Evolutionary conservation across 495 filamentous ascomycete species (phyloP), one percentile per base, ranked within the genome.

Genomic region (Penicillium taxi): DNA sequence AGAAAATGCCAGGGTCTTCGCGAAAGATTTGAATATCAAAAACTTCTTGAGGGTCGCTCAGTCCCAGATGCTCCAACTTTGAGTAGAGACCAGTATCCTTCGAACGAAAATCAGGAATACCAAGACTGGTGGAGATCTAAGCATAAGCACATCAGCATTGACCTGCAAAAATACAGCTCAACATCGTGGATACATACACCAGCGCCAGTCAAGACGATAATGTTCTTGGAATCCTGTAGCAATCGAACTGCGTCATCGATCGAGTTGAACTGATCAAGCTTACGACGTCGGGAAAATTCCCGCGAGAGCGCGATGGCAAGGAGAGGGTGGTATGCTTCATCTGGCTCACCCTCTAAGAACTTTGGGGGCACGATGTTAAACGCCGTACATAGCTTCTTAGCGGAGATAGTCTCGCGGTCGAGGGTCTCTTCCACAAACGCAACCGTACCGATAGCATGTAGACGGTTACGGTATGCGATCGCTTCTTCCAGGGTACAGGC

Each of bases 131-230:
- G 6, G 78, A 81, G 33, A 96, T 95, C 77, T 81, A 41, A 18
- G 16, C 2, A 35, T 7, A 6, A 27, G 29, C n/a, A n/a, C n/a
- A n/a, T n/a, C n/a, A n/a, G n/a, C n/a, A n/a, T n/a, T n/a, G n/a
- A n/a, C n/a, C n/a, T n/a, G n/a, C n/a, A n/a, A n/a, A n/a, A n/a
- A n/a, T n/a, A n/a, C n/a, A n/a, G n/a, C n/a, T n/a, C n/a, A n/a
- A n/a, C n/a, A n/a, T n/a, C n/a, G n/a, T n/a, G n/a, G 17, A 21
- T 15, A 59, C 62, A 37, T 66, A 83, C 79, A 26, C 91, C 91
- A 15, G 91, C 91, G 42, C 91, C 91, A 5, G 91, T 96, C 28
- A 98, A 70, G 24, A 98, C 86, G 41, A 98, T 78, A 52, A 96
- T 86, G 52, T 94, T 94, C 42, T 77, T 71, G 7, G 80, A 74